Conservation (phyloP, 805 yeast species). For the Candida nonsorbophila region DNA sequence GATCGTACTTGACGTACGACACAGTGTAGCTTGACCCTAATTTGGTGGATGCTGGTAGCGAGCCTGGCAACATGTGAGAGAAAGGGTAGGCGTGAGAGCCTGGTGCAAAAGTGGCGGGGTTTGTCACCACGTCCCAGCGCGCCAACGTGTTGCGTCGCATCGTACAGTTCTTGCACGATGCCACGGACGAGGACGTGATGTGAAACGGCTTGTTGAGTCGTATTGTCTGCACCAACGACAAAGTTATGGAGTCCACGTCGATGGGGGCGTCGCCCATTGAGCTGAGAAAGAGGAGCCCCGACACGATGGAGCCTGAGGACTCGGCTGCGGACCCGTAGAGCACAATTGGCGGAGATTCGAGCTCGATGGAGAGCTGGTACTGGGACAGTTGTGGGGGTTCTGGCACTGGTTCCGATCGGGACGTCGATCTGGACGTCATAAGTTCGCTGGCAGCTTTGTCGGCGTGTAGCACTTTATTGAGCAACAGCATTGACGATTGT, state of each 20-base stretch:
- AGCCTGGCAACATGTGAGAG: constrained; percentile 83
- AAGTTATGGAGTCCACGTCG: constrained; percentile 51
- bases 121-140: constrained; percentile 78
- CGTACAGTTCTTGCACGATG: constrained; percentile 56
- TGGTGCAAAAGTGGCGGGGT: constrained; percentile 49
- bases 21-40: constrained; percentile 48
- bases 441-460: no score
- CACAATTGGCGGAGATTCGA: constrained; percentile 90
- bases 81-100: constrained; percentile 90
- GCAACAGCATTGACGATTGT: constrained; percentile 2
- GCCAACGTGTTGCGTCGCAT: constrained; percentile 59
- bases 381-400: no score
- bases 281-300: constrained; percentile 66
- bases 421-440: no score
- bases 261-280: constrained; percentile 16
- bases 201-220: constrained; percentile 62
- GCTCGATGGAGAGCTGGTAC: constrained; percentile 36
- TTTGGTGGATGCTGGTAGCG: constrained; percentile 74
- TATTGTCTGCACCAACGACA: constrained; percentile 70
- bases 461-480: constrained; percentile 1
- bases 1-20: constrained; percentile 62
- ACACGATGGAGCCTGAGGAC: constrained; percentile 78
- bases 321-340: constrained; percentile 76
- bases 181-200: constrained; percentile 43
- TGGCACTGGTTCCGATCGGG: no score